Percentiles rank a stretch among this genome's conserved stretches.
Evolutionary conservation across 306 rosid genomes (phyloP).

Genomic region (Acacia confusa): DNA sequence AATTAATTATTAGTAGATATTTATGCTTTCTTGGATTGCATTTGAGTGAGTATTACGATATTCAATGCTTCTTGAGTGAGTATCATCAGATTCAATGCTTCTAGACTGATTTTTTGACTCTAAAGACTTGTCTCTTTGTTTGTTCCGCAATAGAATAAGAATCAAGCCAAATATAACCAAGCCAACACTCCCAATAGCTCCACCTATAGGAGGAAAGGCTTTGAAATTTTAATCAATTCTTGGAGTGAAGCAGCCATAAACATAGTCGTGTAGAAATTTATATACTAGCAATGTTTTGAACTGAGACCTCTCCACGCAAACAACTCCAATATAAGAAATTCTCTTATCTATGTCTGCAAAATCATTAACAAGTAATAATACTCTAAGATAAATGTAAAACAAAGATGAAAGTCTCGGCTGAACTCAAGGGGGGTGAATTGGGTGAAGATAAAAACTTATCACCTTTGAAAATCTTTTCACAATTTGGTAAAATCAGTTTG

Average conservation of each 20-base stretch:
- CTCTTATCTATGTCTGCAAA: not conserved
- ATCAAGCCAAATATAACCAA: too few relatives aligned
- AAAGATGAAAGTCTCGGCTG: too few relatives aligned
- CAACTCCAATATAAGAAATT: not conserved
- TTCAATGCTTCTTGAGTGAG: not conserved
- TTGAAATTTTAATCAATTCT: not conserved
- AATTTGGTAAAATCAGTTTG: too few relatives aligned
- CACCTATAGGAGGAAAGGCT: not conserved
- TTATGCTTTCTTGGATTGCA: constrained; percentile 35
- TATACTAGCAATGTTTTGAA: too few relatives aligned
- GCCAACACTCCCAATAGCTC: not conserved
- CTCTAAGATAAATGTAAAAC: not conserved
- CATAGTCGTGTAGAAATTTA: not conserved
- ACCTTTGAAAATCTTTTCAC: too few relatives aligned
- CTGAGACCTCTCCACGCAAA: not conserved
- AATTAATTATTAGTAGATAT: constrained; percentile 8
- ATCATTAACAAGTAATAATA: not conserved
- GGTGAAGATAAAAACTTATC: too few relatives aligned
- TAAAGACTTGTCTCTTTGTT: not conserved
- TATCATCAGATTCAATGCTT: not conserved
- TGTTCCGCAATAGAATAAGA: not conserved
- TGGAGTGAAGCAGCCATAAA: not conserved
- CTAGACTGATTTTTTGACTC: not conserved
- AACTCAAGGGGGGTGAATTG: too few relatives aligned
- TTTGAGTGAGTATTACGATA: not conserved